These are phyloP conservation scores for Linnemannia zychae DNA, from an alignment of 192 early-diverging fungal genomes.

Conservation along the genomic window DNA sequence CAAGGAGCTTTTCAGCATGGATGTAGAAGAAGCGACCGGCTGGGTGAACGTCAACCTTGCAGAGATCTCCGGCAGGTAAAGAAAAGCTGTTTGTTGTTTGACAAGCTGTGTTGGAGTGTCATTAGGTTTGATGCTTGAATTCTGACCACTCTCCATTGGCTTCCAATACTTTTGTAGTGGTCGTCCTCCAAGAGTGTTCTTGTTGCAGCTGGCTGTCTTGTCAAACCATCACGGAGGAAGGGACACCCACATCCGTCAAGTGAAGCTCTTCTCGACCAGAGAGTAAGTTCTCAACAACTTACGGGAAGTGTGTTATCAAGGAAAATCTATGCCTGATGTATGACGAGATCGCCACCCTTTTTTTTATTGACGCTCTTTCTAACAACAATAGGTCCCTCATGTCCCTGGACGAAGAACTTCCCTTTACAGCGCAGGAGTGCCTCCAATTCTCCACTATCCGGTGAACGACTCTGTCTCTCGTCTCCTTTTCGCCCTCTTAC, in stretches of 20 bases:
- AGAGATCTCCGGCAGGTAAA: slow-evolving; percentile 54
- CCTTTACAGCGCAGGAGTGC: slow-evolving; percentile 65
- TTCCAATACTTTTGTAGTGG: slow-evolving; percentile 22
- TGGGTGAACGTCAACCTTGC: slow-evolving; percentile 78
- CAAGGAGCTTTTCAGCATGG: slow-evolving; percentile 67
- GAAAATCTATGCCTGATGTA: background rate
- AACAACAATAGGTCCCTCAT: slow-evolving; percentile 36
- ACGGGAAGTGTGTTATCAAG: too few relatives aligned
- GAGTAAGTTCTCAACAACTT: slow-evolving; percentile 57
- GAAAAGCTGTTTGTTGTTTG: background rate
- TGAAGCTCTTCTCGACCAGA: slow-evolving; percentile 73
- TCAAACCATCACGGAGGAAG: slow-evolving; percentile 86
- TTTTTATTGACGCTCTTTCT: background rate
- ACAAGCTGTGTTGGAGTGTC: background rate
- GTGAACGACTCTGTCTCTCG: background rate
- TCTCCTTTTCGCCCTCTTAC: background rate
- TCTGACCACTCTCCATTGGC: background rate
- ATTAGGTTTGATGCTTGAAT: background rate
- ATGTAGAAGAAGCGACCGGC: slow-evolving; percentile 71
- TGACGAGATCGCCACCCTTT: background rate
- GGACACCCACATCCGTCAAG: slow-evolving; percentile 85
- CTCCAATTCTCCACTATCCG: slow-evolving; percentile 54
- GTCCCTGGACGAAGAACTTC: slow-evolving; percentile 57
- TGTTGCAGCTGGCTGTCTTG: slow-evolving; percentile 79
- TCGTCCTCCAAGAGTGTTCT: slow-evolving; percentile 69